Base-by-base conservation (phyloP, 2,329 filamentous ascomycete species). In the Alternaria consortialis region DNA sequence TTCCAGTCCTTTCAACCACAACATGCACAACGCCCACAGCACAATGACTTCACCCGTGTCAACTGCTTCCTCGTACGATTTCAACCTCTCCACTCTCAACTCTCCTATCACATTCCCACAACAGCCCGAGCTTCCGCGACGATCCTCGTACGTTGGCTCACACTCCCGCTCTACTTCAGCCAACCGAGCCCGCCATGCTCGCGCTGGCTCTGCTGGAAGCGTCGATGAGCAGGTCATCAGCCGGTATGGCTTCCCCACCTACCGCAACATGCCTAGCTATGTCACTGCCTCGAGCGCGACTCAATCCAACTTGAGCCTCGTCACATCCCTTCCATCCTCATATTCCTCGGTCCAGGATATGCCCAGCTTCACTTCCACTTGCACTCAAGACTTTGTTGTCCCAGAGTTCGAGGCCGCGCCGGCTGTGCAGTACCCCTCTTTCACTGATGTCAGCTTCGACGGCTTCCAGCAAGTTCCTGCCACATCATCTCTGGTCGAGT, bases 211-310 rank as follows among this genome's bases (percentile, higher is more conserved):
- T 20, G 87, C 85, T 44, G 88, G 87, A 71, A 88, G 86, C 71
- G 83, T 94, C 46, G 91, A 94, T 67, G 86, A 87, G 66, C 82
- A 83, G 60, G 84, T 87, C 36, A 81, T 92, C 57, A 88, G 86
- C 70, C 89, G 88, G 67, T 94, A 89, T 80, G 90, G 90, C 62
- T 96, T 92, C 81, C 90, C 93, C n/a, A 91, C 91, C 47, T 97
- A 95, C 80, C 90, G 90, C 59, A 89, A 91, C 71, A 85, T 93
- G 77, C 90, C 91, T 32, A 82, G 80, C 66, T 87, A 86, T 67
- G 77, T 83, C 56, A 80, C 84, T 60, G 75, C 82, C 70, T 67
- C 80, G 52, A 69, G 74, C 67, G 58, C 67, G 36, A 60, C 71
- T 42, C 73, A 74, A 36, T 69, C 74, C 64, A 73, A 50, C 73